Evolutionary conservation across 208 protist genomes (phyloP), one percentile per base, ranked within the genome.

Genomic region (Trypanosoma mega): DNA sequence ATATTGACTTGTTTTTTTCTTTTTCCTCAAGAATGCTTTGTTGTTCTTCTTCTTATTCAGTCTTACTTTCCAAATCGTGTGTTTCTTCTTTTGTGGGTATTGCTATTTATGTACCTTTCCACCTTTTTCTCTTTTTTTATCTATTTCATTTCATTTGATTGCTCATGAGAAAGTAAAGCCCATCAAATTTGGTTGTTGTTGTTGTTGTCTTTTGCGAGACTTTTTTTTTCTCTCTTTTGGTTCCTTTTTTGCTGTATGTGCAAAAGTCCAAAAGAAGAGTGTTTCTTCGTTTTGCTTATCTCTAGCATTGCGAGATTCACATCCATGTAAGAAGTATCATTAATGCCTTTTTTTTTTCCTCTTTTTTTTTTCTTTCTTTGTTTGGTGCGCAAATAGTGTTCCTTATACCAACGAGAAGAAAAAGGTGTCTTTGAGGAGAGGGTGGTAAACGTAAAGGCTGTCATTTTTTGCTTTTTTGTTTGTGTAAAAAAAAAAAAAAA

Each of bases 151-250:
- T 48, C 18, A 48, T 16, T 47, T 43, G 27, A 43, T 45, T 58
- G 12, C 34, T 43, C 24, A 7, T 57, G 14, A 8, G 14, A 18
- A 20, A 16, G 6, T 34, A 20, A 21, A 55, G 30, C 12, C 6
- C 12, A 39, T 16, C 6, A 39, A 39, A 39, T 16, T 39, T 27
- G 30, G 39, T 46, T n/a, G 18, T 27, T 24, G 21, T 43, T 46
- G 16, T 55, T 34, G n/a, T 54, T 36, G 2, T 55, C 20, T 52
- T n/a, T 52, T 34, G 23, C 30, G 12, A 6, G 11, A 3, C 29
- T 52, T n/a, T n/a, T 61, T 29, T 0, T 41, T 56, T 33, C 29
- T 62, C 54, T 41, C 14, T 27, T 29, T 47, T 49, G 44, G 18
- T 41, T 41, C 12, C 46, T 50, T 39, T 16, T 12, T 16, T 39